Evolutionary conservation across 768 basidiomycete genomes (phyloP).

Genomic region (Auriscalpium vulgare): DNA sequence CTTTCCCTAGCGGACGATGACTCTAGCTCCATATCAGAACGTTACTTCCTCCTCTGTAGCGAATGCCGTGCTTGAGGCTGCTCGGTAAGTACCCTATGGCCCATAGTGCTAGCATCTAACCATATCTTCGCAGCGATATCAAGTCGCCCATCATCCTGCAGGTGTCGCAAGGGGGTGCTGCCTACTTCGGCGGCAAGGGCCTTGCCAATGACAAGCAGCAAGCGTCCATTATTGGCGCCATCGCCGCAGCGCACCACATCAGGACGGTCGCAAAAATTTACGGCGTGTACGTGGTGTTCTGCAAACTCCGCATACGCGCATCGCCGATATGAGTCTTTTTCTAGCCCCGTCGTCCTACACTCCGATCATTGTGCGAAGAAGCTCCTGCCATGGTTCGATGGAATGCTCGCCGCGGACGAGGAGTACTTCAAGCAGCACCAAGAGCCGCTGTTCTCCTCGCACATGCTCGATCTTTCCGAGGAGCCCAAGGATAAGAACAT

Average conservation of each 20-base stretch:
- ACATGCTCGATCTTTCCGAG: conserved; percentile 99
- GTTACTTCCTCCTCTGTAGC: conserved; percentile 93
- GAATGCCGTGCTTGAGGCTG: conserved; percentile 93
- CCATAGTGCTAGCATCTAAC: background rate
- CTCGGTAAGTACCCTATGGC: conserved; percentile 45
- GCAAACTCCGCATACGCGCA: background rate
- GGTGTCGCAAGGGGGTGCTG: conserved; percentile 93
- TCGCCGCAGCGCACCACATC: conserved; percentile 88
- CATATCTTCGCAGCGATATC: conserved; percentile 57
- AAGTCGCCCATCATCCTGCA: conserved; percentile 98
- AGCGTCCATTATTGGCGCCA: conserved; percentile 88
- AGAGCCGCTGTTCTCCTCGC: conserved; percentile 87
- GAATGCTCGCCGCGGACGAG: conserved; percentile 96
- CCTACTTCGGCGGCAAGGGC: conserved; percentile 96
- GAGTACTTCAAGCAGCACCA: conserved; percentile 85
- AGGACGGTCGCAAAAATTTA: conserved; percentile 82
- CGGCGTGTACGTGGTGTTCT: conserved; percentile 65
- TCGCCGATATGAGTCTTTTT: background rate
- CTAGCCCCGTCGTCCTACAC: conserved; percentile 92
- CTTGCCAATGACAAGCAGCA: conserved; percentile 92
- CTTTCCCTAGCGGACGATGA: background rate
- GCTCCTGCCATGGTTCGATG: conserved; percentile 98
- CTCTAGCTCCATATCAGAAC: conserved; percentile 46
- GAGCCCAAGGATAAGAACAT: conserved; percentile 92
- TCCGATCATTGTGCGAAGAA: conserved; percentile 98